Evolutionary conservation across 805 yeast species (phyloP).

Genomic region (Starmerella powellii): DNA sequence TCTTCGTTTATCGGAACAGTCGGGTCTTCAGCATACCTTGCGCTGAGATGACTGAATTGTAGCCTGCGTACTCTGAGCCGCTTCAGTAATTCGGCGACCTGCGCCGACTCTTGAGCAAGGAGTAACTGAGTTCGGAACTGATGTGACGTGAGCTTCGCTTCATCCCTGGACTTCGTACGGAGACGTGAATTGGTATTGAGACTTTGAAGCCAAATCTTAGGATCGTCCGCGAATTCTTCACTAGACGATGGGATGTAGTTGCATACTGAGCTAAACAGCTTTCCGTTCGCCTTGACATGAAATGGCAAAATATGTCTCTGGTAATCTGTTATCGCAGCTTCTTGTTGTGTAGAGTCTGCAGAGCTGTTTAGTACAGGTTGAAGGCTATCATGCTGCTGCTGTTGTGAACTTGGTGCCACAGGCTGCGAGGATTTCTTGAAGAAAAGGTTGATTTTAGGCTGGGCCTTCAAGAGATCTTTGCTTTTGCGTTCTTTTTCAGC

Average conservation of each 20-base stretch:
- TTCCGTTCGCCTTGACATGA: conserved; percentile 24
- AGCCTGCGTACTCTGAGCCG: conserved; percentile 25
- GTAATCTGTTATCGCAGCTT: conserved; percentile 20
- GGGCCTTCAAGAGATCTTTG: conserved; percentile 18
- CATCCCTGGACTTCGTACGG: background rate
- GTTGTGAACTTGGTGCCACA: background rate
- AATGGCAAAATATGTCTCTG: conserved; percentile 27
- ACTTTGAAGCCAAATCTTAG: conserved; percentile 12
- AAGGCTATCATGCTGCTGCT: background rate
- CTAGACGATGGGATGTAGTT: background rate
- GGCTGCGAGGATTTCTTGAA: conserved; percentile 10
- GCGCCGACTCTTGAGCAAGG: conserved; percentile 16
- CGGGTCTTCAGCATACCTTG: conserved; percentile 10
- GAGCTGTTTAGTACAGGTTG: too few relatives aligned
- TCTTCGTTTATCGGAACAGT: conserved; percentile 34
- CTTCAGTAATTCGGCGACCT: conserved; percentile 15
- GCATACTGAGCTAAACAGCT: conserved; percentile 16
- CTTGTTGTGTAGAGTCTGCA: conserved; percentile 13
- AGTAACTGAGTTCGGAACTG: conserved; percentile 19
- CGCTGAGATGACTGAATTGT: conserved; percentile 25
- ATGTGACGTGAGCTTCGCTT: conserved; percentile 13
- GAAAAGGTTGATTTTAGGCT: conserved; percentile 21
- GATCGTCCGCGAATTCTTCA: conserved; percentile 9
- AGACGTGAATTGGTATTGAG: background rate
- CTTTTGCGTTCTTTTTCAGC: conserved; percentile 21